A percentile compares a stretch with the other conserved stretches of the same genome.
These are phyloP conservation scores for Echites panduratus DNA, from an alignment of 257 asterid species.

Conservation along the genomic window DNA sequence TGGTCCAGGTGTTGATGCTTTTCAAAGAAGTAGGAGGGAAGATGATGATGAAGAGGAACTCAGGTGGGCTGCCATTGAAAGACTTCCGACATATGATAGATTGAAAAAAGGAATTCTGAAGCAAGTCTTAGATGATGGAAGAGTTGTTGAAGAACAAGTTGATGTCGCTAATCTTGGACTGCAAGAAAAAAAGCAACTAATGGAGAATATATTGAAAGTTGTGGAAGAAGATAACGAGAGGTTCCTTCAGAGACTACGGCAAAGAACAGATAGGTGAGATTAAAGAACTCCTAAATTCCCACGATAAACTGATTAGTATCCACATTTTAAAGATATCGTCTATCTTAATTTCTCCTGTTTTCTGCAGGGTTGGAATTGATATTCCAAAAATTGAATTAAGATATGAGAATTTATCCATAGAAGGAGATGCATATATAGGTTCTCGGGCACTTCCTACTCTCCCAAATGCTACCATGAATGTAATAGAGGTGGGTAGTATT, in stretches of 20 bases:
- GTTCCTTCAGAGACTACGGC: conserved; percentile 67
- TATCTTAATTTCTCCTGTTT: background rate
- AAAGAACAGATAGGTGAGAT: conserved; percentile 76
- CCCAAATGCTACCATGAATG: conserved; percentile 61
- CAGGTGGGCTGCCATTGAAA: conserved; percentile 93
- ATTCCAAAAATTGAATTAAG: conserved; percentile 86
- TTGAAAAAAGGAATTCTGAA: conserved; percentile 69
- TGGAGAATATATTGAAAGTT: conserved; percentile 58
- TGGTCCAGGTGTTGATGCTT: conserved; percentile 63
- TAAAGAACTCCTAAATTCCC: no score
- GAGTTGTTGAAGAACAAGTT: conserved; percentile 53
- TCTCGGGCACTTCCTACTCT: conserved; percentile 93
- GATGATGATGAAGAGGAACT: conserved; percentile 91
- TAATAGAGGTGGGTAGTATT: conserved; percentile 50
- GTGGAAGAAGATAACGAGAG: conserved; percentile 94
- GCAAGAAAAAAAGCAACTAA: conserved; percentile 56
- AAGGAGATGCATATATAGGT: conserved; percentile 72
- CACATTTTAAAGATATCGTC: background rate
- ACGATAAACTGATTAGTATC: background rate
- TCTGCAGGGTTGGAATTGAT: conserved; percentile 69
- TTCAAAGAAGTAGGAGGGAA: conserved; percentile 52
- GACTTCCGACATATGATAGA: conserved; percentile 84
- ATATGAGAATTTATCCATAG: conserved; percentile 57
- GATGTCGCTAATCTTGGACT: conserved; percentile 58
- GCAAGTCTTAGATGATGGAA: conserved; percentile 68